Percentiles rank a stretch among this genome's conserved stretches.
phyloP scores from a whole-genome alignment of 805 yeast species.

The Candida nitratophila region DNA sequence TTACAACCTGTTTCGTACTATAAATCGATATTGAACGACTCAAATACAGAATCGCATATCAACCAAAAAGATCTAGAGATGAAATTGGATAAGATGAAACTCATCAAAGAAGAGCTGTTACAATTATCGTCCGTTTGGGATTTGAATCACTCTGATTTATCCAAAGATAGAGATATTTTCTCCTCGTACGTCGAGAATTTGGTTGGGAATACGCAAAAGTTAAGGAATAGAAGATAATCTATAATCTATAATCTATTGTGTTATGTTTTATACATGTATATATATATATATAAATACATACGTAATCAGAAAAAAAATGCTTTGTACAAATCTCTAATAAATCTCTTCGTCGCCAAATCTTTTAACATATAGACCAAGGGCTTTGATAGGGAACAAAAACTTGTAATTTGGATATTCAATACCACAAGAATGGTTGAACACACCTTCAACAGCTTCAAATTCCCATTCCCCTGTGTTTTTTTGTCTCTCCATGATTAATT shows the following conservation, averaged over 20 bases:
- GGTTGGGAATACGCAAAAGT: slow-evolving; percentile 83
- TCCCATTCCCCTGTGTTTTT: slow-evolving; percentile 74
- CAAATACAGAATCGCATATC: neutral
- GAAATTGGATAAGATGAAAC: slow-evolving; percentile 31
- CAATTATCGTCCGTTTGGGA: slow-evolving; percentile 38
- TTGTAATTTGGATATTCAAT: slow-evolving; percentile 94
- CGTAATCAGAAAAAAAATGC: too few relatives aligned
- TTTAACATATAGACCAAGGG: slow-evolving; percentile 63
- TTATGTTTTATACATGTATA: too few relatives aligned
- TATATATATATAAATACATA: too few relatives aligned
- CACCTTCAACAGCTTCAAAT: slow-evolving; percentile 86
- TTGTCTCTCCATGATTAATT: slow-evolving; percentile 61
- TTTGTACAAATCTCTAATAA: too few relatives aligned
- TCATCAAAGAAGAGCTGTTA: slow-evolving; percentile 31
- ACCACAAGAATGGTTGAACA: slow-evolving; percentile 85
- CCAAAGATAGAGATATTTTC: slow-evolving; percentile 64
- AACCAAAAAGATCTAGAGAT: slow-evolving; percentile 26
- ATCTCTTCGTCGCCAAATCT: slow-evolving; percentile 16
- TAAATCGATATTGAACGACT: slow-evolving; percentile 8
- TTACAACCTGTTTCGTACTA: slow-evolving; percentile 21
- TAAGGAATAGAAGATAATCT: slow-evolving; percentile 29
- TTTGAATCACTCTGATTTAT: slow-evolving; percentile 38
- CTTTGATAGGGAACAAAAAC: slow-evolving; percentile 86
- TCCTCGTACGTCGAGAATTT: slow-evolving; percentile 85
- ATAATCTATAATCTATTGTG: too few relatives aligned